Evolutionary conservation across 768 basidiomycete genomes (phyloP).

Genomic region (Gelatoporia subvermispora): DNA sequence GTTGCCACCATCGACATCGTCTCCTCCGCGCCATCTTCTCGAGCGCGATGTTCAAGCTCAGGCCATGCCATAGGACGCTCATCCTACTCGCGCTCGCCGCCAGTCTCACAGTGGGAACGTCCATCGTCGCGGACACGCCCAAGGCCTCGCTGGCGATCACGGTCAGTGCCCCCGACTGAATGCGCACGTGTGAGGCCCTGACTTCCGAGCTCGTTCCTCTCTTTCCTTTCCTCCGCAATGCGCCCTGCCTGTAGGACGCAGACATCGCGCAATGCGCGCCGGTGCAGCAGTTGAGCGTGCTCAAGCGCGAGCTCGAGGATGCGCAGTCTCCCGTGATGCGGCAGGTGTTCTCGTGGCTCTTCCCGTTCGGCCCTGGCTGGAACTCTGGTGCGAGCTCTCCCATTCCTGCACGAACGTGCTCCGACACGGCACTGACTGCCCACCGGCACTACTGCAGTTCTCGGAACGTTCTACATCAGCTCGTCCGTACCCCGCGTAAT

Average conservation of each 20-base stretch:
- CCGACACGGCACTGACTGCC: background rate
- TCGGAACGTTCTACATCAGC: conserved; percentile 95
- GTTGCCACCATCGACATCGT: background rate
- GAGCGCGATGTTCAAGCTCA: conserved; percentile 1
- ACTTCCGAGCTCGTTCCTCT: background rate
- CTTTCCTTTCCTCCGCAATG: background rate
- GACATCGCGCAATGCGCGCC: conserved; percentile 39
- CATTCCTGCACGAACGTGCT: conserved; percentile 8
- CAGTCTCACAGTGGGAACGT: conserved; percentile 11
- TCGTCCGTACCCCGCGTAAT: conserved; percentile 57
- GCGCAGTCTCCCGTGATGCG: conserved; percentile 72
- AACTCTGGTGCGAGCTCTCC: conserved; percentile 52
- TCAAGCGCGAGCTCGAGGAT: conserved; percentile 60
- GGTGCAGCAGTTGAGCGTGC: conserved; percentile 43
- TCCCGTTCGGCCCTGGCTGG: conserved; percentile 89
- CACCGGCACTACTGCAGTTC: conserved; percentile 36
- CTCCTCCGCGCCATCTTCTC: background rate
- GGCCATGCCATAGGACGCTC: conserved; percentile 11
- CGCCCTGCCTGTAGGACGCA: conserved; percentile 29
- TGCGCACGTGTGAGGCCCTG: conserved; percentile 19
- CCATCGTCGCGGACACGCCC: conserved; percentile 10
- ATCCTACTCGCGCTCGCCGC: conserved; percentile 16
- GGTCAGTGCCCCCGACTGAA: conserved; percentile 19
- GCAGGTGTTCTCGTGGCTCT: conserved; percentile 72
- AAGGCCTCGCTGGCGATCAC: conserved; percentile 12